phyloP scores from a whole-genome alignment of 768 basidiomycete species.

The Calocybe cyanea region DNA sequence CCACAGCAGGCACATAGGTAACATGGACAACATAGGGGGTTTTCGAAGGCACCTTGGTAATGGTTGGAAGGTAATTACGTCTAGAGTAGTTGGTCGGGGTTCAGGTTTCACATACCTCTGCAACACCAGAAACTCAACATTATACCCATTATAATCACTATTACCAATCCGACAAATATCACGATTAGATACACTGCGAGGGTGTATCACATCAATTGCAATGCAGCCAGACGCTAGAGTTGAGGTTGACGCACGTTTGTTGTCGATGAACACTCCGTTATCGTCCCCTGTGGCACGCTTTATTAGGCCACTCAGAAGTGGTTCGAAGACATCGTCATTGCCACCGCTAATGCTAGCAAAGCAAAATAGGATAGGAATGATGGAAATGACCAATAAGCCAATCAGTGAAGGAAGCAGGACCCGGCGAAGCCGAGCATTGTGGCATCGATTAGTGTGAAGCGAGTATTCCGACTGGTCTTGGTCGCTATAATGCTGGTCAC shows the following conservation, averaged over 20 bases:
- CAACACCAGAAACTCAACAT: slow-evolving; percentile 69
- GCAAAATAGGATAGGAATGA: slow-evolving; percentile 29
- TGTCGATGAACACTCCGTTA: slow-evolving; percentile 31
- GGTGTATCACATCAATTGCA: background rate
- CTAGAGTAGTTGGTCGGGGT: slow-evolving; percentile 2
- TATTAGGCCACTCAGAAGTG: slow-evolving; percentile 23
- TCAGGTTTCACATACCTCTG: slow-evolving; percentile 45
- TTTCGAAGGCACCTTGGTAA: slow-evolving; percentile 47
- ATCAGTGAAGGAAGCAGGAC: slow-evolving; percentile 32
- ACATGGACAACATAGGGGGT: slow-evolving; percentile 66
- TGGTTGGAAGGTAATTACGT: background rate
- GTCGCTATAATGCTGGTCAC: too few relatives aligned
- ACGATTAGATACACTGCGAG: slow-evolving; percentile 57
- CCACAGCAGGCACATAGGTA: slow-evolving; percentile 73
- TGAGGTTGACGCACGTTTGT: slow-evolving; percentile 35
- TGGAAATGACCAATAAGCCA: slow-evolving; percentile 26
- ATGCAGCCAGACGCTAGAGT: background rate
- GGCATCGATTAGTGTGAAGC: slow-evolving; percentile 2
- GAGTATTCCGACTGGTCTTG: background rate
- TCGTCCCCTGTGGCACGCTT: slow-evolving; percentile 26
- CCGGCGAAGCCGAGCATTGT: slow-evolving; percentile 15
- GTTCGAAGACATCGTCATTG: slow-evolving; percentile 14
- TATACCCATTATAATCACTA: slow-evolving; percentile 50
- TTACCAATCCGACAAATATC: slow-evolving; percentile 57
- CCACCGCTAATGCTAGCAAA: slow-evolving; percentile 21